Base-by-base conservation (phyloP, 176 grass and related monocot genomes). In the Oryza meyeriana region DNA sequence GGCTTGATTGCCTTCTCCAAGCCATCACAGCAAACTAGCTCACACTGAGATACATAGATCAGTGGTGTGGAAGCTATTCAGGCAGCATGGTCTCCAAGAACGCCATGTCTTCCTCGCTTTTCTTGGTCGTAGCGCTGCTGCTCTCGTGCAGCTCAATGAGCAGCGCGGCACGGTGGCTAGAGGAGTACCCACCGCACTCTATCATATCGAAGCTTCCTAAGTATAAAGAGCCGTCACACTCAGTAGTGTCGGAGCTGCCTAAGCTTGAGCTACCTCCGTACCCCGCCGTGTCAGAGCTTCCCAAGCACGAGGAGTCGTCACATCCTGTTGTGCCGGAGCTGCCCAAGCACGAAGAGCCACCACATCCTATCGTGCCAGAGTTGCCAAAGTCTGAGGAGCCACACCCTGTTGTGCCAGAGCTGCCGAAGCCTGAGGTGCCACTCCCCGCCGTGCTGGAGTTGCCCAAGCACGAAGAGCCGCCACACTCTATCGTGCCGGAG, bases 101-200 rank as follows among this genome's bases (percentile, higher is more conserved):
- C 57, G 24, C 87, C 29, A 38, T 67, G 81, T 3, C 55, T 10
- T 24, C 61, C 3, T 59, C 36, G 2, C 10, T 59, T 28, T 11
- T 30, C 13, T 62, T 84, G 17, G 48, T 88, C 17, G 0, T 36
- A 34, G 80, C 45, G 13, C 86, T 84, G 28, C 86, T 88, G 71
- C 74, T 88, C 44, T 58, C 75, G 0, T 79, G 80, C 67, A 61
- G 80, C 30, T 8, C 32, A 68, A 68, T 79, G 87, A 63, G 81
- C 81, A 84, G 30, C 18, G 81, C 12, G 10, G 69, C 81, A 17
- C 44, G 44, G 14, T 16, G 44, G 13, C 44, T 47, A 4, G 16
- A 74, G 47, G 84, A 22, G 55, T 64, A 77, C 3, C 55, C 79
- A 14, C 6, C 44, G 2, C 71, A 74, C 8, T 17, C 71, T 1